Evolutionary conservation across 208 protist genomes (phyloP), one percentile per base, ranked within the genome.

Genomic region (Trypanosoma mega): DNA sequence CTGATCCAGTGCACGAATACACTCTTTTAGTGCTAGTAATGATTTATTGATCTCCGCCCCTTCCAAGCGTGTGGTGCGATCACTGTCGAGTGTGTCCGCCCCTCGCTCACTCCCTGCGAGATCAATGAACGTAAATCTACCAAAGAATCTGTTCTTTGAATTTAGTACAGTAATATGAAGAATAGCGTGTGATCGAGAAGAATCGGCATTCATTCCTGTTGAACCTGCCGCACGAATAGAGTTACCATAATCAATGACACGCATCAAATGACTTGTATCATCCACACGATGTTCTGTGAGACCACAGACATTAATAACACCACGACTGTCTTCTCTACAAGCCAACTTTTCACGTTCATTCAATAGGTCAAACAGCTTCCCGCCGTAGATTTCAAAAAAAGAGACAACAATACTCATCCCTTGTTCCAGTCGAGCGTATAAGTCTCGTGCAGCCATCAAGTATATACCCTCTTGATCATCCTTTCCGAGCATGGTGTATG

Each of bases 1-100:
- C 68, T 93, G 77, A 50, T 98, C 96, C 9, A 99, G 80, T 11
- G 98, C 94, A 2, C 97, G 86, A 49, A 99, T 99, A 76, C 98
- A 99, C 68, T 99, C 98, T 68, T 99, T 99, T 11, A 99, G 83
- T 3, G 98, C 98, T 18, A 99, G 82, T 26, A 99, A 78, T 20
- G 90, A 98, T 75, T 99, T 99, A 80, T 99, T 99, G 78, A 99
- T 99, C 64, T 99, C 96, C 12, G 98, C 97, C 0, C 97, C 96
- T 68, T 98, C 96, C 71, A 98, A 93, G 50, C 97, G 89, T 9
- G 97, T 99, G 44, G 94, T 92, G 29, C 93, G 76, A 64, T 98
- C 94, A 57, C 79, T 93, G 68, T 98, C 79, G 30, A 80, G 85
- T 0, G 97, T 99, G 72, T 99, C 98, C 5, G 93, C 91, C 11